Percentiles rank a stretch among this genome's conserved stretches.
phyloP scores from a whole-genome alignment of 257 asterid species.

The Plantago major region DNA sequence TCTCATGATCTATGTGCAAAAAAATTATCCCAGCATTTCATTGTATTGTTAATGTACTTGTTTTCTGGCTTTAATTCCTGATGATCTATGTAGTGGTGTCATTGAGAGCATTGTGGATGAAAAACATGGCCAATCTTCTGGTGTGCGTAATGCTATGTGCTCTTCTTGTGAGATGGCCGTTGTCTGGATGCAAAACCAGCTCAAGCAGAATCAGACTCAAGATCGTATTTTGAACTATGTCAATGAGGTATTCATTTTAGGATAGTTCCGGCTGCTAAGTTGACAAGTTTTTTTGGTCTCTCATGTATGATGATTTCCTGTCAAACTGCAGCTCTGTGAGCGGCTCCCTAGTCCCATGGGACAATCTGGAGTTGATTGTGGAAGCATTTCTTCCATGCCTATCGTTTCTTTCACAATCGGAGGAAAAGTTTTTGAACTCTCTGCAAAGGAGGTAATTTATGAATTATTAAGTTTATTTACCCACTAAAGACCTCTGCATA shows the following conservation, averaged over 20 bases:
- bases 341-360: conserved; percentile 95
- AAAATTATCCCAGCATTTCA: background rate
- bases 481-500: background rate
- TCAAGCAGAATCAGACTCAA: conserved; percentile 71
- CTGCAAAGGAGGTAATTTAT: conserved; percentile 71
- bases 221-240: conserved; percentile 77
- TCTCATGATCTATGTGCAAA: background rate
- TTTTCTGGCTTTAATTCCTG: conserved; percentile 13
- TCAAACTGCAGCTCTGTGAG: conserved; percentile 69
- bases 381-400: conserved; percentile 65
- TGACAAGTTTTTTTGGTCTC: background rate
- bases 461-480: background rate
- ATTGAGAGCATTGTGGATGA: conserved; percentile 77
- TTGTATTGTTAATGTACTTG: background rate
- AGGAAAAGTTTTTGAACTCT: conserved; percentile 60
- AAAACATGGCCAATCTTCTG: conserved; percentile 51
- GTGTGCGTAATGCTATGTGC: conserved; percentile 63
- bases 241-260: conserved; percentile 48
- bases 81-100: conserved; percentile 47
- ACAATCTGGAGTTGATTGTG: conserved; percentile 89
- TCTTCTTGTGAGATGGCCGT: conserved; percentile 98
- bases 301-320: background rate
- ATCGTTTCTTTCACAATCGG: conserved; percentile 82
- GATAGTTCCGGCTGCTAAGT: background rate
- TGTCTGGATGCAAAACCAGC: conserved; percentile 93